A percentile compares a stretch with the other conserved stretches of the same genome.
These are phyloP conservation scores for Pleurotus ostreatus DNA, from an alignment of 768 basidiomycete genomes.

Conservation along the genomic window DNA sequence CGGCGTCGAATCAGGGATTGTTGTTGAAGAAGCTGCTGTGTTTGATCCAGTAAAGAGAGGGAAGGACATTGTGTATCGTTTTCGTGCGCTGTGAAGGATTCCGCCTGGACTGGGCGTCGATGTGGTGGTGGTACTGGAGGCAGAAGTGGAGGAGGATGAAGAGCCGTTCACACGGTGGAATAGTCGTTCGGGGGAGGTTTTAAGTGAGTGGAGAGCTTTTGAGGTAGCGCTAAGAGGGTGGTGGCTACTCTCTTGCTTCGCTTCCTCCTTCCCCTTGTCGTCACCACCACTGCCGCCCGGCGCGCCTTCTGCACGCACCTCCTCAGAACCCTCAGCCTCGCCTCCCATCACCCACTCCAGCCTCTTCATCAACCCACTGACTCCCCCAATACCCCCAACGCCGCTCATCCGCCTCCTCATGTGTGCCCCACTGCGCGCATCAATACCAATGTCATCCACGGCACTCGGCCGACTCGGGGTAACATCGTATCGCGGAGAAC, in stretches of 20 bases:
- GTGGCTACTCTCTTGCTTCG: background rate
- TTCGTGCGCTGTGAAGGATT: background rate
- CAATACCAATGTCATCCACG: background rate
- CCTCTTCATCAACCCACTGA: background rate
- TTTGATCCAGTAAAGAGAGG: background rate
- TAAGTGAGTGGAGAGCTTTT: background rate
- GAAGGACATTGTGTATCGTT: background rate
- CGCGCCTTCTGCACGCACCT: background rate
- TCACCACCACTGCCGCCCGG: background rate
- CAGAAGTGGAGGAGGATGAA: no score
- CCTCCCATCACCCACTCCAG: background rate
- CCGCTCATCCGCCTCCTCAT: no score
- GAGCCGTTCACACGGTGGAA: background rate
- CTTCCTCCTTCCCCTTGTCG: background rate
- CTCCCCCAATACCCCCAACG: no score
- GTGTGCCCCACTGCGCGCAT: no score
- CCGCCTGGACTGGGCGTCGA: background rate
- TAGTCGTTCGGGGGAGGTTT: background rate
- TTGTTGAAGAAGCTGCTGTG: background rate
- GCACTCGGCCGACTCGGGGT: background rate
- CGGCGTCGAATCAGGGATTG: no score
- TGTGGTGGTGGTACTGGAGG: background rate
- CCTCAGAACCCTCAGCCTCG: background rate
- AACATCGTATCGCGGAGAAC: background rate
- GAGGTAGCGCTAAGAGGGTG: no score